phyloP scores from a whole-genome alignment of 129 eudicot genomes.

The Centella asiatica region DNA sequence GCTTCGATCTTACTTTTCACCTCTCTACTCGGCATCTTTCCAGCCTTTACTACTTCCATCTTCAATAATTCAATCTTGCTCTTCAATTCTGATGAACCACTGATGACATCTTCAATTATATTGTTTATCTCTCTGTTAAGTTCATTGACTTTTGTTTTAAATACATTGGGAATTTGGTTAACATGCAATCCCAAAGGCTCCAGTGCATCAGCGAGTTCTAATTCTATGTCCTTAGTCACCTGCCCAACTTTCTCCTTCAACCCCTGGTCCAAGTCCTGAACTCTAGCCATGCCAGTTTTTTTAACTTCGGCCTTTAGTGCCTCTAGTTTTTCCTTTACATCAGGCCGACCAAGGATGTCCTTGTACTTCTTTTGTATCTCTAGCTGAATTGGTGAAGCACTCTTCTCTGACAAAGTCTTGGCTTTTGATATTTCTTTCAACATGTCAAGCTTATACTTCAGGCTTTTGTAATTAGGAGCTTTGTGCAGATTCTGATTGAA shows the following conservation, averaged over 20 bases:
- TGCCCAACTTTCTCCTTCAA: constrained; percentile 41
- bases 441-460: constrained; percentile 49
- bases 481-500: constrained; percentile 37
- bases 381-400: constrained; percentile 24
- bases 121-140: constrained; percentile 40
- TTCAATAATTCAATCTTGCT: constrained; percentile 50
- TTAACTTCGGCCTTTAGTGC: constrained; percentile 44
- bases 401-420: constrained; percentile 34
- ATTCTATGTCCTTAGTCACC: constrained; percentile 40
- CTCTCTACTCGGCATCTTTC: constrained; percentile 39
- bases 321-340: constrained; percentile 43
- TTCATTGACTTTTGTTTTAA: constrained; percentile 38
- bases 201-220: constrained; percentile 39
- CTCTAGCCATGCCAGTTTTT: constrained; percentile 28
- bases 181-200: constrained; percentile 48
- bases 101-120: constrained; percentile 42
- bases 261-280: constrained; percentile 31
- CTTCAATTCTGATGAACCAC: constrained; percentile 50
- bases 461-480: constrained; percentile 60
- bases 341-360: constrained; percentile 36
- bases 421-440: constrained; percentile 52
- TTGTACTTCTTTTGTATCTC: constrained; percentile 30
- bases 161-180: constrained; percentile 20
- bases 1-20: constrained; percentile 48
- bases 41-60: constrained; percentile 37